phyloP scores from a whole-genome alignment of 164 flowering plant species.

The Vitis riparia region DNA sequence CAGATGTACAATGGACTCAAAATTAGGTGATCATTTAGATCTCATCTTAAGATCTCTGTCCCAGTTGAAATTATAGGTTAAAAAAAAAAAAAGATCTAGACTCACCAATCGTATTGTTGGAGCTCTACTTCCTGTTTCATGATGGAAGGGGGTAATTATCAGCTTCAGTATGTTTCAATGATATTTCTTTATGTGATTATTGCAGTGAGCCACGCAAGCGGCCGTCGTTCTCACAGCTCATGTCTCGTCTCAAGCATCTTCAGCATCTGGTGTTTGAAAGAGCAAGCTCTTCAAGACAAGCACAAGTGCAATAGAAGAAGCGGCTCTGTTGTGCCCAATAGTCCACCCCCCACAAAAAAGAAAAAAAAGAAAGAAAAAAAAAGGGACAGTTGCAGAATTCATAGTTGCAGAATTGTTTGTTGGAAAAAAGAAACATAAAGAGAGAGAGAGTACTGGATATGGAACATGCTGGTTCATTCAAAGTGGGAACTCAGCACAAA shows the following conservation, averaged over 20 bases:
- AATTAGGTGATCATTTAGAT: no score
- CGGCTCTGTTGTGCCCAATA: not conserved
- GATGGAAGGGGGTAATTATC: not conserved
- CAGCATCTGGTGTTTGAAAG: slow-evolving; percentile 45
- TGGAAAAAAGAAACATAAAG: slow-evolving; percentile 48
- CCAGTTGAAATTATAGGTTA: no score
- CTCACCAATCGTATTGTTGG: no score
- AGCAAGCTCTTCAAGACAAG: slow-evolving; percentile 15
- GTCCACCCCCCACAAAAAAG: no score
- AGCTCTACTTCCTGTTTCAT: not conserved
- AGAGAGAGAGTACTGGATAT: slow-evolving; percentile 20
- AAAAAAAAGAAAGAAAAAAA: no score
- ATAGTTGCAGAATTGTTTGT: slow-evolving; percentile 17
- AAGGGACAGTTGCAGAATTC: not conserved
- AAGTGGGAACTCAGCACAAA: slow-evolving; percentile 53
- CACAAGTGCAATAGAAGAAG: slow-evolving; percentile 10
- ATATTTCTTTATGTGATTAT: not conserved
- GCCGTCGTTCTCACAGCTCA: slow-evolving; percentile 81
- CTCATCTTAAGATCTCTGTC: no score
- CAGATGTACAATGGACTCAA: not conserved
- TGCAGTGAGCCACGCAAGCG: slow-evolving; percentile 86
- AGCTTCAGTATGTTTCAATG: not conserved
- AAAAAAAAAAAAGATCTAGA: no score
- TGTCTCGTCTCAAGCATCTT: slow-evolving; percentile 60
- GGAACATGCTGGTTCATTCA: slow-evolving; percentile 65